phyloP scores from a whole-genome alignment of 1,284 basidiomycete species.

The Leccinum subspadiceum region DNA sequence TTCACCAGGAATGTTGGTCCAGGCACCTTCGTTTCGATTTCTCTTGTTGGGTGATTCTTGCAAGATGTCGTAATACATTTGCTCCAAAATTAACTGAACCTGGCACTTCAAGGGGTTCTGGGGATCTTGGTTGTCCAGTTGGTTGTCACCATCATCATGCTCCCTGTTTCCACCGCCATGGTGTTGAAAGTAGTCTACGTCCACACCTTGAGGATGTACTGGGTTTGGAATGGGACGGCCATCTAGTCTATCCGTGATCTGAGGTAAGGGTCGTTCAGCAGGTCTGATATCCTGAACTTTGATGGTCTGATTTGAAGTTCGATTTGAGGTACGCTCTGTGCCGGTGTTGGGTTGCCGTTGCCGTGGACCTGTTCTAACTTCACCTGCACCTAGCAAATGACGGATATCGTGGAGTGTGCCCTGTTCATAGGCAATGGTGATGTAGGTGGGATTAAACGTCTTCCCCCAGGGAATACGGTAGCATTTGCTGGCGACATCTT shows the following conservation, averaged over 20 bases:
- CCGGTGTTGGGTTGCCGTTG: not conserved
- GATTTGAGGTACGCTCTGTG: not conserved
- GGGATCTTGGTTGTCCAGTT: not conserved
- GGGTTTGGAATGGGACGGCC: not conserved
- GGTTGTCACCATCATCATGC: not conserved
- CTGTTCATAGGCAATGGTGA: not conserved
- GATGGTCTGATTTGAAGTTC: not conserved
- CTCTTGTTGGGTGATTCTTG: not conserved
- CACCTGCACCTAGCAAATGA: not conserved
- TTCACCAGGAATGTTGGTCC: not conserved
- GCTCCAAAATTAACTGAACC: not conserved
- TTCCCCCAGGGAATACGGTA: not conserved
- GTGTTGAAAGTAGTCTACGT: not conserved
- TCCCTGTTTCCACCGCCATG: not conserved
- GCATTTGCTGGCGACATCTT: not conserved
- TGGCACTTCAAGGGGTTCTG: not conserved
- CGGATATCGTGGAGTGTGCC: not conserved
- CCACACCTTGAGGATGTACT: not conserved
- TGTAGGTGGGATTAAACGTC: not conserved
- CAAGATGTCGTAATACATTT: not conserved
- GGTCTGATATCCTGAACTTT: not conserved
- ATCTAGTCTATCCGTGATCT: not conserved
- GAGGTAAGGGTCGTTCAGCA: not conserved
- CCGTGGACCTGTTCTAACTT: not conserved
- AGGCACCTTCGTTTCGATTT: not conserved